Conservation (phyloP, 768 basidiomycete genomes). For the Cyclocybe aegerita region DNA sequence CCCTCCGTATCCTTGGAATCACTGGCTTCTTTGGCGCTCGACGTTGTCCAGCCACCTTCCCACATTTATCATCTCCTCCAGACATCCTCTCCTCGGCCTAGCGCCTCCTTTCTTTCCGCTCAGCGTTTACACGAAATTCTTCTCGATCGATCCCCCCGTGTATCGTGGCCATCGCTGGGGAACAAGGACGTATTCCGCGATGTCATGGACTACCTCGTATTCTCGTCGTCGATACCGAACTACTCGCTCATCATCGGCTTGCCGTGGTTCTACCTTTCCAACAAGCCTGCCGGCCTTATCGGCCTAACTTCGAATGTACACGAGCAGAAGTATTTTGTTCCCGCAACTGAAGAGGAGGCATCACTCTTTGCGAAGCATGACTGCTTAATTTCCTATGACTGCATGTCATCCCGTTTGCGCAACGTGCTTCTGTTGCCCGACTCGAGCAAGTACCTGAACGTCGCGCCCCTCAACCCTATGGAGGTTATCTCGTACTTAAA, state of each 20-base stretch:
- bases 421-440: neutral
- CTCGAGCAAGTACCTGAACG: neutral
- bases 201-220: conserved; percentile 12
- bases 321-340: conserved; percentile 2
- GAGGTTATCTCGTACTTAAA: conserved; percentile 3
- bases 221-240: conserved; percentile 2
- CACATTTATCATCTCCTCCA: conserved; percentile 9
- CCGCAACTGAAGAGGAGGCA: conserved; percentile 4
- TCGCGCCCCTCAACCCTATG: neutral
- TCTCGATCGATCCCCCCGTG: neutral
- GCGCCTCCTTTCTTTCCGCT: conserved; percentile 1
- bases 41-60: conserved; percentile 9
- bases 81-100: neutral
- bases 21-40: conserved; percentile 3
- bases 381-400: conserved; percentile 4
- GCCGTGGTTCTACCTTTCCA: conserved; percentile 6
- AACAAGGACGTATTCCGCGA: neutral
- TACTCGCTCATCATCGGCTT: conserved; percentile 2
- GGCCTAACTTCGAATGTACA: neutral
- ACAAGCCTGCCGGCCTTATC: neutral
- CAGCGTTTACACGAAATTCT: conserved; percentile 1
- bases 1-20: neutral
- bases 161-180: neutral
- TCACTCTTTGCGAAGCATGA: neutral
- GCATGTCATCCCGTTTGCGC: conserved; percentile 2